A percentile compares a stretch with the other conserved stretches of the same genome.
Conservation (phyloP, 2,329 filamentous ascomycete genomes). For the Cladosporium sphaerospermum region DNA sequence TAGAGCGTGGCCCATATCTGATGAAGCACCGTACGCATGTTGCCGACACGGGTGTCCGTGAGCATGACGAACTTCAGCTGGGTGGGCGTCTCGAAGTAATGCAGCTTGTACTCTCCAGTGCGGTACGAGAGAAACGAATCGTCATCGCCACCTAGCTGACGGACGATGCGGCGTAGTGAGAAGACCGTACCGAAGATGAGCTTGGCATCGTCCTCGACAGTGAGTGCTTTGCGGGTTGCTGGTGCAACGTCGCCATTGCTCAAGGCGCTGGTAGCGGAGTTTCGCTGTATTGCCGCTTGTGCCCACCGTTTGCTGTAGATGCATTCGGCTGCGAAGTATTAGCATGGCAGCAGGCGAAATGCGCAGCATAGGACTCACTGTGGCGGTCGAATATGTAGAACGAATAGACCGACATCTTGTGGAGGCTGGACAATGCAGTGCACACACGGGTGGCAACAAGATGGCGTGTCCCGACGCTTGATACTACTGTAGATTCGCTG, state of each 20-base stretch:
- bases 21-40: slow-evolving; percentile 88
- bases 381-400: slow-evolving; percentile 99
- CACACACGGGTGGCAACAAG: background rate
- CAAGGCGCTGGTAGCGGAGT: slow-evolving; percentile 42
- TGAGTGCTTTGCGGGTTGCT: slow-evolving; percentile 31
- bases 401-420: slow-evolving; percentile 80
- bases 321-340: slow-evolving; percentile 68
- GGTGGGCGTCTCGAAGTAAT: slow-evolving; percentile 97
- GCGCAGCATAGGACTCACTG: slow-evolving; percentile 53
- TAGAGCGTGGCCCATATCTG: slow-evolving; percentile 99
- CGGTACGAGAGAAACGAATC: slow-evolving; percentile 90
- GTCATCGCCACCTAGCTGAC: slow-evolving; percentile 87
- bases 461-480: background rate
- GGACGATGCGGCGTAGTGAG: slow-evolving; percentile 91
- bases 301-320: slow-evolving; percentile 91
- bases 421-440: background rate
- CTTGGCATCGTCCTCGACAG: slow-evolving; percentile 79
- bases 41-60: slow-evolving; percentile 81
- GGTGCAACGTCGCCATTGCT: slow-evolving; percentile 36
- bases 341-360: background rate
- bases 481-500: background rate
- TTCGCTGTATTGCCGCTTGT: slow-evolving; percentile 44
- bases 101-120: slow-evolving; percentile 92
- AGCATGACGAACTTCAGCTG: slow-evolving; percentile 95
- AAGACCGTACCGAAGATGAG: slow-evolving; percentile 96